Evolutionary conservation across 139 green algal species (phyloP), one percentile per base, ranked within the genome.

Genomic region (Zygnema cylindricum): DNA sequence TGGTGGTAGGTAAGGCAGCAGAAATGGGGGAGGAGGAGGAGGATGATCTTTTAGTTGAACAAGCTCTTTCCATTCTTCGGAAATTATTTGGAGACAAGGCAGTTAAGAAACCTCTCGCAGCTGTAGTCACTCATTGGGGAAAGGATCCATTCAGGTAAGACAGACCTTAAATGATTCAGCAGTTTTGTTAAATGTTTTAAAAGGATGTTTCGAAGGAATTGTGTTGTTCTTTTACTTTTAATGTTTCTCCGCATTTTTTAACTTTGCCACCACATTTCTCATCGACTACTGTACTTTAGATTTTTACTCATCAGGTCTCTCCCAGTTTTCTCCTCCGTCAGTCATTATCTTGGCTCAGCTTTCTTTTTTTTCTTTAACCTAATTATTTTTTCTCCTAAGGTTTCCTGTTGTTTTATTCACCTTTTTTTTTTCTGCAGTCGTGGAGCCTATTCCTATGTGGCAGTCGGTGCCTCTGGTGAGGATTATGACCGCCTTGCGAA

Each of bases 361-460:
- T n/a, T n/a, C n/a, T n/a, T n/a, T n/a, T n/a, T n/a, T n/a, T n/a
- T n/a, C n/a, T n/a, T n/a, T n/a, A n/a, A n/a, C n/a, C n/a, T n/a
- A n/a, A n/a, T n/a, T n/a, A n/a, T n/a, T n/a, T n/a, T n/a, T n/a
- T n/a, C n/a, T n/a, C n/a, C n/a, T n/a, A n/a, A n/a, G n/a, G n/a
- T n/a, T n/a, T n/a, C n/a, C n/a, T n/a, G n/a, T n/a, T n/a, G n/a
- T n/a, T n/a, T n/a, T n/a, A n/a, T n/a, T n/a, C n/a, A n/a, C 38
- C 0, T 54, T 21, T 63, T 3, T 85, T 85, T 32, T 85, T 23
- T 23, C 78, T 0, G 83, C 83, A 89, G 85, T 77, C 79, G 86
- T 3, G 95, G 95, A 38, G 94, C 92, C 25, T 98, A 98, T 87
- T 96, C 94, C 0, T 98, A 93, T 77, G 94, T 98, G 23, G 93